Evolutionary conservation across 1,139 yeast species (phyloP).

Genomic region (Kurtzmaniella quercitrusa): DNA sequence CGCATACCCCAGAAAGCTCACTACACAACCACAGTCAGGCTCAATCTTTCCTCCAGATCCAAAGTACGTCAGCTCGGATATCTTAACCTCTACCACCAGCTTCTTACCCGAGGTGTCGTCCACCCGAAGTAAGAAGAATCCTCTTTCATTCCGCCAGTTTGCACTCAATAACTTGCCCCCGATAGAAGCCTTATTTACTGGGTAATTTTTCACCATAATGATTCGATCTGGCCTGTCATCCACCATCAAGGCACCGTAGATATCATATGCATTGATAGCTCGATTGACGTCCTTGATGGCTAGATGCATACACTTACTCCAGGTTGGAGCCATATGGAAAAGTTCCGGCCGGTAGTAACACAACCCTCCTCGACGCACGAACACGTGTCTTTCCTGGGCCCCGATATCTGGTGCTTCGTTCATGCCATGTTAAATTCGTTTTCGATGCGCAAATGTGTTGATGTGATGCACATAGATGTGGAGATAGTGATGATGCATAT

Average conservation of each 20-base stretch:
- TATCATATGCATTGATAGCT: slow-evolving; percentile 12
- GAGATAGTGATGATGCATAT: too few species aligned
- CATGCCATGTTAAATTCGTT: neutral
- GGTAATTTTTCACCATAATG: slow-evolving; percentile 31
- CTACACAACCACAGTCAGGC: slow-evolving; percentile 6
- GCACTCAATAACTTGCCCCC: slow-evolving; percentile 23
- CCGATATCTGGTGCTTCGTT: slow-evolving; percentile 19
- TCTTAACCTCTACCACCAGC: slow-evolving; percentile 12
- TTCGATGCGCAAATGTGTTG: neutral
- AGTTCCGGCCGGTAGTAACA: slow-evolving; percentile 29
- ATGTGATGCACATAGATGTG: neutral
- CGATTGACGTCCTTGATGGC: slow-evolving; percentile 22
- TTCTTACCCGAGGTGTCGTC: slow-evolving; percentile 24
- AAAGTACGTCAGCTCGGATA: slow-evolving; percentile 8
- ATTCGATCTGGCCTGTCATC: slow-evolving; percentile 11
- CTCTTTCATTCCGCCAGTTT: neutral
- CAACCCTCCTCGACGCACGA: slow-evolving; percentile 16
- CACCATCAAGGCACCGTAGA: slow-evolving; percentile 20
- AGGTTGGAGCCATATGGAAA: slow-evolving; percentile 29
- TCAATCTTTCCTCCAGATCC: slow-evolving; percentile 11
- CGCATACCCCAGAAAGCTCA: slow-evolving; percentile 10
- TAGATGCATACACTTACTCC: slow-evolving; percentile 20
- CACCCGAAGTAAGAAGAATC: slow-evolving; percentile 11
- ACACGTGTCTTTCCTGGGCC: slow-evolving; percentile 28
- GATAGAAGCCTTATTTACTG: slow-evolving; percentile 22